Percentiles rank a stretch among this genome's conserved stretches.
phyloP scores from a whole-genome alignment of 2,329 filamentous ascomycete genomes.

The Emmonsiellopsis sp. region DNA sequence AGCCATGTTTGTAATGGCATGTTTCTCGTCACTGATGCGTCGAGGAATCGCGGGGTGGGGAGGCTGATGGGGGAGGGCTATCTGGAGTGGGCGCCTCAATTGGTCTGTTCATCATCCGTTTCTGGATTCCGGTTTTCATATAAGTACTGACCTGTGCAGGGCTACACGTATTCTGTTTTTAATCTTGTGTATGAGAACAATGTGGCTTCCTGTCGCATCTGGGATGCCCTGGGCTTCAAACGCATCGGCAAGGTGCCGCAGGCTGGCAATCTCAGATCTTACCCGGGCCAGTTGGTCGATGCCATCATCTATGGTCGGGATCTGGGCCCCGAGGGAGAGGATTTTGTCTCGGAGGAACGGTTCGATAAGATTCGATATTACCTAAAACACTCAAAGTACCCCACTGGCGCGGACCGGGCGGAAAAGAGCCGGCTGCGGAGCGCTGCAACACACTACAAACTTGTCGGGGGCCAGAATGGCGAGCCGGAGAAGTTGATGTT shows the following conservation, averaged over 20 bases:
- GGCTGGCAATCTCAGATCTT: constrained; percentile 60
- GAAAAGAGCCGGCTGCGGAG: constrained; percentile 92
- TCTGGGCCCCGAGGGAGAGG: constrained; percentile 57
- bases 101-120: constrained; percentile 37
- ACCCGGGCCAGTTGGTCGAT: constrained; percentile 60
- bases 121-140: constrained; percentile 4
- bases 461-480: constrained; percentile 45
- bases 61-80: constrained; percentile 69
- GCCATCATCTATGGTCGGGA: constrained; percentile 69
- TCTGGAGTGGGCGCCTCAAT: constrained; percentile 64
- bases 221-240: constrained; percentile 89
- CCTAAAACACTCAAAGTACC: constrained; percentile 88
- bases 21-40: constrained; percentile 65
- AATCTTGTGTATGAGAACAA: constrained; percentile 93
- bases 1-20: constrained; percentile 77
- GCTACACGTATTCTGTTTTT: constrained; percentile 88
- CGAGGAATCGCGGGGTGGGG: constrained; percentile 65
- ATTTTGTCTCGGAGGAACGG: constrained; percentile 85
- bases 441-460: constrained; percentile 90
- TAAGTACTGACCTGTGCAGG: constrained; percentile 32
- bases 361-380: constrained; percentile 99
- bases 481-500: constrained; percentile 73
- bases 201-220: constrained; percentile 79
- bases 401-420: constrained; percentile 81
- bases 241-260: constrained; percentile 75